These are phyloP conservation scores for Candida loeiensis DNA, from an alignment of 805 yeast genomes.

Conservation along the genomic window DNA sequence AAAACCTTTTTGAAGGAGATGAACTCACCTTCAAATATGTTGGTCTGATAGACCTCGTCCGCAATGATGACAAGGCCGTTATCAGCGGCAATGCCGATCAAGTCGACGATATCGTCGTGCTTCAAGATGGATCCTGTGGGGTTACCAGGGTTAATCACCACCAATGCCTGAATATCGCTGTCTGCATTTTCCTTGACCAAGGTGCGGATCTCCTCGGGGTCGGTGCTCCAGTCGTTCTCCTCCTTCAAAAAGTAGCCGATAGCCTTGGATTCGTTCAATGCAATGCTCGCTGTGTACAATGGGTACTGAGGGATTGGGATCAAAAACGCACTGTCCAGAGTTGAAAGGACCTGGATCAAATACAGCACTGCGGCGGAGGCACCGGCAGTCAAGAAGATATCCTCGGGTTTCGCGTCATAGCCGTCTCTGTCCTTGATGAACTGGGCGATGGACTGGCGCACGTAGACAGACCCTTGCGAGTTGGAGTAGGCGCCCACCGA, in stretches of 20 bases:
- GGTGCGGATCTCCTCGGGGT: constrained; percentile 58
- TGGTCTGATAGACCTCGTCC: constrained; percentile 97
- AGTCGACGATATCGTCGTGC: constrained; percentile 60
- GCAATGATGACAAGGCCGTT: constrained; percentile 85
- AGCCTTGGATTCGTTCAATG: constrained; percentile 77
- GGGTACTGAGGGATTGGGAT: constrained; percentile 99
- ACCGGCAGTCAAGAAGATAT: constrained; percentile 85
- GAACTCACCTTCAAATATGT: constrained; percentile 78
- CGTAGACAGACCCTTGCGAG: constrained; percentile 78
- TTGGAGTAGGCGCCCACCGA: constrained; percentile 94
- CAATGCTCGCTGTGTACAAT: constrained; percentile 89
- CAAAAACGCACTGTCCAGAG: constrained; percentile 66
- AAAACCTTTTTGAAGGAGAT: constrained; percentile 80
- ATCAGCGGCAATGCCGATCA: constrained; percentile 78
- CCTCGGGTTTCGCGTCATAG: constrained; percentile 62
- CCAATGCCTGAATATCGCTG: constrained; percentile 68
- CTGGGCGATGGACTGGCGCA: constrained; percentile 75
- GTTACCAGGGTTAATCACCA: constrained; percentile 96
- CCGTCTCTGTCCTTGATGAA: constrained; percentile 83
- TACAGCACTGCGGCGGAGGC: constrained; percentile 93
- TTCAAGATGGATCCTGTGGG: constrained; percentile 90
- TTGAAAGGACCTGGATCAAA: constrained; percentile 65
- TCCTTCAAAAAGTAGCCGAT: constrained; percentile 87
- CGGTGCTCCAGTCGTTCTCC: constrained; percentile 76
- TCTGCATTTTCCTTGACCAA: constrained; percentile 47